These are phyloP conservation scores for Karstenula rhodostoma DNA, from an alignment of 2,329 filamentous ascomycete genomes.

Conservation along the genomic window DNA sequence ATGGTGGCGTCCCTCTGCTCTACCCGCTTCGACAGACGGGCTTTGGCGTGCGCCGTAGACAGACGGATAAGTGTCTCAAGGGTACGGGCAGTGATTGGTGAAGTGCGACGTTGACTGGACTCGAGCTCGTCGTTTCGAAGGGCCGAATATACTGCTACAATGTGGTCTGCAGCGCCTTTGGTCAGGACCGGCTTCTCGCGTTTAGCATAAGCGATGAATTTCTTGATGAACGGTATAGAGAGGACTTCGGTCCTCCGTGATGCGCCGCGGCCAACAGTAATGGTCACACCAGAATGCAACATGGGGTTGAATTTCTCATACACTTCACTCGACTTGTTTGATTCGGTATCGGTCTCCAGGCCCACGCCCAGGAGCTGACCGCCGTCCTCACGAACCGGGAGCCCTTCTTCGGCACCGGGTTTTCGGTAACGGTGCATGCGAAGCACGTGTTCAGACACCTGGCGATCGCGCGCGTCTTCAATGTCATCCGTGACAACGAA, in stretches of 20 bases:
- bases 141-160: slow-evolving; percentile 88
- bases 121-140: slow-evolving; percentile 96
- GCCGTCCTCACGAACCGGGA: slow-evolving; percentile 87
- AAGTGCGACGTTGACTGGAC: slow-evolving; percentile 90
- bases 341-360: slow-evolving; percentile 76
- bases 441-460: slow-evolving; percentile 94
- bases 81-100: slow-evolving; percentile 95
- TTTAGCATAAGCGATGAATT: slow-evolving; percentile 99
- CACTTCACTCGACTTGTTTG: slow-evolving; percentile 82
- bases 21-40: slow-evolving; percentile 84
- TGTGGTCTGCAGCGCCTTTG: slow-evolving; percentile 89
- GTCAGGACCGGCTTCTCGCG: slow-evolving; percentile 88
- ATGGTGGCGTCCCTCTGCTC: slow-evolving; percentile 88
- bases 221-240: slow-evolving; percentile 98
- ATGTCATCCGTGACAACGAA: slow-evolving; percentile 99
- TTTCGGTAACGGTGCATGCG: slow-evolving; percentile 97
- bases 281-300: slow-evolving; percentile 88
- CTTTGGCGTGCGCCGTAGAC: slow-evolving; percentile 93
- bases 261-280: slow-evolving; percentile 76
- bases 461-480: slow-evolving; percentile 88
- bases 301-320: slow-evolving; percentile 97
- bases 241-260: slow-evolving; percentile 85
- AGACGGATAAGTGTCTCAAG: slow-evolving; percentile 98
- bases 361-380: slow-evolving; percentile 88
- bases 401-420: slow-evolving; percentile 90